These are phyloP conservation scores for Mortierella sp. DNA, from an alignment of 371 early-diverging fungal genomes.

Conservation along the genomic window DNA sequence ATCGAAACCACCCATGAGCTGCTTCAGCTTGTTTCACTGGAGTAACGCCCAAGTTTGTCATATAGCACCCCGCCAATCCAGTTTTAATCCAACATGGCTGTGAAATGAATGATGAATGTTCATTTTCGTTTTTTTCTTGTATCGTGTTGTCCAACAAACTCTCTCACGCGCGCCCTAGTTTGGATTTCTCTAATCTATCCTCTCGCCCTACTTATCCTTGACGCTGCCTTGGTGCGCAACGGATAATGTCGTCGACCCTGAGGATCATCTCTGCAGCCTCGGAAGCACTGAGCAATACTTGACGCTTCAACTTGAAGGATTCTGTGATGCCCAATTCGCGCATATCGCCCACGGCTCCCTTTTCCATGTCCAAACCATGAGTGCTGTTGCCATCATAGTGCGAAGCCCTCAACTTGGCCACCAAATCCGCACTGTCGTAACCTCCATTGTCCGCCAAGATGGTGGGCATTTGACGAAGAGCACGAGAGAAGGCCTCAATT, in stretches of 20 bases:
- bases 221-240: constrained; percentile 86
- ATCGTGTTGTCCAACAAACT: too few species aligned
- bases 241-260: constrained; percentile 99
- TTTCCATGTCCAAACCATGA: constrained; percentile 92
- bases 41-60: too few species aligned
- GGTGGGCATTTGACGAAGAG: constrained; percentile 97
- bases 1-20: too few species aligned
- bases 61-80: too few species aligned
- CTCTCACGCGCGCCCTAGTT: too few species aligned
- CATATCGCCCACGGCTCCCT: constrained; percentile 88
- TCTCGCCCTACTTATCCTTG: constrained; percentile 13
- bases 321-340: constrained; percentile 95
- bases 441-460: constrained; percentile 99
- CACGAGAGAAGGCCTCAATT: constrained; percentile 96
- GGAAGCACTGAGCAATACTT: constrained; percentile 95
- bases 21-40: too few species aligned
- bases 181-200: too few species aligned
- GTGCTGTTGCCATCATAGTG: constrained; percentile 88
- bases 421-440: constrained; percentile 95
- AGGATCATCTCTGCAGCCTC: constrained; percentile 99
- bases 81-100: too few species aligned
- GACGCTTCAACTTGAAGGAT: constrained; percentile 97
- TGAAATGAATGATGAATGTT: too few species aligned
- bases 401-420: constrained; percentile 91
- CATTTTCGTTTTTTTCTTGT: too few species aligned